phyloP scores from a whole-genome alignment of 352 stramenopile species.

The Globisporangium echinulatum region DNA sequence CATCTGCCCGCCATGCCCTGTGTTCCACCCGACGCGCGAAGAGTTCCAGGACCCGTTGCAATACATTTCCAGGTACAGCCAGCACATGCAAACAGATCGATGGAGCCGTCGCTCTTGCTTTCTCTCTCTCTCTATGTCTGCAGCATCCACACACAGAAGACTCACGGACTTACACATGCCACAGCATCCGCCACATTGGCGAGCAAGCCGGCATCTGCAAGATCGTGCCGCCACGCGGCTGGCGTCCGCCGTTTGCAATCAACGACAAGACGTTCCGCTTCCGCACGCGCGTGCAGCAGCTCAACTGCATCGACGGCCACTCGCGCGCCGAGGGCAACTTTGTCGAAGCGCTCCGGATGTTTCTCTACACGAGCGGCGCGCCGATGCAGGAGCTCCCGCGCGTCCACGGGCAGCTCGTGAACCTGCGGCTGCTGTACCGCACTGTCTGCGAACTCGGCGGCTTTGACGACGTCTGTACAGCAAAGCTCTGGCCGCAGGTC shows the following conservation, averaged over 20 bases:
- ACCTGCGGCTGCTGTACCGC: slow-evolving; percentile 66
- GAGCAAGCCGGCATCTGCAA: slow-evolving; percentile 96
- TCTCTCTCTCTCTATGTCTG: slow-evolving; percentile 7
- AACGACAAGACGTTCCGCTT: slow-evolving; percentile 88
- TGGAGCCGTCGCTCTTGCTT: background rate
- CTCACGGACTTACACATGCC: background rate
- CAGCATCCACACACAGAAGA: background rate
- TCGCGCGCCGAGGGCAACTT: slow-evolving; percentile 76
- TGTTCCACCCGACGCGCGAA: slow-evolving; percentile 82
- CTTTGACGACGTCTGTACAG: slow-evolving; percentile 34
- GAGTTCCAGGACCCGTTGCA: slow-evolving; percentile 88
- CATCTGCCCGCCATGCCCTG: slow-evolving; percentile 78
- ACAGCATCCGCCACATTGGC: slow-evolving; percentile 84
- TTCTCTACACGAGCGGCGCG: slow-evolving; percentile 67
- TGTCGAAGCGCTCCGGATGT: slow-evolving; percentile 72
- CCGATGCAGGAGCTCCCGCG: slow-evolving; percentile 75
- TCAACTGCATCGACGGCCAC: slow-evolving; percentile 89
- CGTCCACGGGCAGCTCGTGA: slow-evolving; percentile 66
- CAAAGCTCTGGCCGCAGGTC: slow-evolving; percentile 40
- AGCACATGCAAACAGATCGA: background rate
- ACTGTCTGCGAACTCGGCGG: slow-evolving; percentile 45
- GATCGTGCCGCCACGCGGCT: slow-evolving; percentile 95
- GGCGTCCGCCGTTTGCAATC: slow-evolving; percentile 86
- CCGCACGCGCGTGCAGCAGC: slow-evolving; percentile 93
- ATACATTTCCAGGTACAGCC: slow-evolving; percentile 87